These are phyloP conservation scores for Lolium multiflorum DNA, from an alignment of 176 grass and related monocot genomes.

Conservation along the genomic window DNA sequence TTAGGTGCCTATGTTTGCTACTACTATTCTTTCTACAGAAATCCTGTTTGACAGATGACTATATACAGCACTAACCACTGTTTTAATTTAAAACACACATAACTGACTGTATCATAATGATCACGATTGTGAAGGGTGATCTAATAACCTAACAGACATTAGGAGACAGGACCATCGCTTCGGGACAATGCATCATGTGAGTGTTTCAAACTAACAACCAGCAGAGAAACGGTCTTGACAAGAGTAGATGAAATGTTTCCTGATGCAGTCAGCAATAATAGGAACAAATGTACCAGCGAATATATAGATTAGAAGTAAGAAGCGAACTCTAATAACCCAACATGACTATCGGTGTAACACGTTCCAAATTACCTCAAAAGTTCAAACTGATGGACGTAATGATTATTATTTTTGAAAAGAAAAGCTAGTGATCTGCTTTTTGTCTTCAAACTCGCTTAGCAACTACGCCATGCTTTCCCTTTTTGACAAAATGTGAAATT, in stretches of 20 bases:
- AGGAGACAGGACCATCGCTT: slow-evolving; percentile 33
- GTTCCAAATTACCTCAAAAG: slow-evolving; percentile 3
- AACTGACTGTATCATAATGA: slow-evolving; percentile 15
- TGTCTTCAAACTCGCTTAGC: not conserved
- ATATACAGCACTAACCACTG: not conserved
- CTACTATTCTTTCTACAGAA: not conserved
- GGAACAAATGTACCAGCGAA: not conserved
- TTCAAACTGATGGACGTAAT: not conserved
- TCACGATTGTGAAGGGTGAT: slow-evolving; percentile 21
- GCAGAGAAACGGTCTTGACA: not conserved
- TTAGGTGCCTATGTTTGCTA: not conserved
- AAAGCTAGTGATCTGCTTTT: slow-evolving; percentile 10
- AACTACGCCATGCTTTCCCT: not conserved
- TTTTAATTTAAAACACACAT: not conserved
- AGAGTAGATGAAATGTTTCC: slow-evolving; percentile 19
- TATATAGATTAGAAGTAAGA: not conserved
- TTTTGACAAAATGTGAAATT: not conserved
- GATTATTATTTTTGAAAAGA: not conserved
- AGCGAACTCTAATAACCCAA: too few species aligned
- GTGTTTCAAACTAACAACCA: slow-evolving; percentile 35
- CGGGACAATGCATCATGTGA: slow-evolving; percentile 14
- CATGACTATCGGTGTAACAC: not conserved
- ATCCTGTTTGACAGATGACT: not conserved
- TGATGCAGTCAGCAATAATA: slow-evolving; percentile 19
- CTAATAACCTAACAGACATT: slow-evolving; percentile 32